Base-by-base conservation (phyloP, 2,329 filamentous ascomycete species). In the Diplocarpon mali region DNA sequence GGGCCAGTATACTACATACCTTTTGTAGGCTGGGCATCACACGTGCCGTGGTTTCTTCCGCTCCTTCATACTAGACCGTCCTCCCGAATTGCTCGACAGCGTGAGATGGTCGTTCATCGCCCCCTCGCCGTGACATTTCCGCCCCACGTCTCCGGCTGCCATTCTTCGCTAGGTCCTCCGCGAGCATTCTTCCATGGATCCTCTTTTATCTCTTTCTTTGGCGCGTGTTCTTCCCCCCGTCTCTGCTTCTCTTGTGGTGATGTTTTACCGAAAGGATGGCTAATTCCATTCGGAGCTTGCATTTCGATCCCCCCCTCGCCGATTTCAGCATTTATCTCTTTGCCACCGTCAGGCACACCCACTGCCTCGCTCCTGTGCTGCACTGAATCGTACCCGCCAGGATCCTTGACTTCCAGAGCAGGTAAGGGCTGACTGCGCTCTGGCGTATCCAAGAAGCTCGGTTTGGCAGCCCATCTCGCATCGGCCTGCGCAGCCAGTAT, bases 401-500 rank as follows among this genome's bases (percentile, higher is more conserved):
- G 46, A 43, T 39, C 39, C 42, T 30, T 49, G 1, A 48, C 51
- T 38, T 59, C 58, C 29, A 62, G 42, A 2, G 58, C 47, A 24
- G 62, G 61, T 32, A 58, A 44, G 1, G 59, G 53, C 42, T 64
- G 62, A 1, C 58, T 46, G 39, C 41, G 43, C 2, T 57, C 60
- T 0, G 65, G 65, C 17, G 60, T 60, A 46, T 71, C 69, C 53
- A 70, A 60, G 24, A 73, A 57, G 47, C 70, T 69, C 2, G 70
- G 68, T 61, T 79, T 79, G 5, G 74, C 73, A 27, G 69, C 73
- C 79, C 79, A 83, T 31, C 76, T 67, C 24, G 73, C 75, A 54
- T 83, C 78, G 2, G 78, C 79, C 58, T 74, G 63, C 13, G 75
- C 75, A 11, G 76, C 79, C 13, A 81, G 66, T 5, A 68, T 49